Percentiles rank a stretch among this genome's conserved stretches.
phyloP scores from a whole-genome alignment of 2,329 filamentous ascomycete genomes.

The Aureobasidium subglaciale region DNA sequence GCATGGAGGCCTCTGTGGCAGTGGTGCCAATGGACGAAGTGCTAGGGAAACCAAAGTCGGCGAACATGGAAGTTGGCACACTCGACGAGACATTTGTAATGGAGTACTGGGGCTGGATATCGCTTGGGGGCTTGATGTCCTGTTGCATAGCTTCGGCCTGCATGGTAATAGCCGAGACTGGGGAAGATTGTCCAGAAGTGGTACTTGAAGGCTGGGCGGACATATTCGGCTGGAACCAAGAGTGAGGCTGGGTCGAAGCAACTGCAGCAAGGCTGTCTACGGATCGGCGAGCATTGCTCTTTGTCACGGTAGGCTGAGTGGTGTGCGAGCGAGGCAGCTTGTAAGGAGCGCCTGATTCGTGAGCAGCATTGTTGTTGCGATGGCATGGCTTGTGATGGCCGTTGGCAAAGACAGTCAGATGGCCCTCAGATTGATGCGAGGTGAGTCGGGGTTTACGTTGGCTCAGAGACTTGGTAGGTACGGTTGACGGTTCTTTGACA shows the following conservation, averaged over 20 bases:
- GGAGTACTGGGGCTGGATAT: neutral
- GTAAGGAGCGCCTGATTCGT: slow-evolving; percentile 57
- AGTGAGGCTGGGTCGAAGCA: neutral
- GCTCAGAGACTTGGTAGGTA: slow-evolving; percentile 14
- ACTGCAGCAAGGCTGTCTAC: slow-evolving; percentile 43
- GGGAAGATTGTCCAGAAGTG: slow-evolving; percentile 14
- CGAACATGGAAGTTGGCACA: slow-evolving; percentile 3
- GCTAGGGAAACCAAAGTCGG: slow-evolving; percentile 14
- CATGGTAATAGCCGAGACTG: neutral
- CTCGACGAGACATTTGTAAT: neutral
- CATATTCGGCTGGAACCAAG: neutral
- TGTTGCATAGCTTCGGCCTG: slow-evolving; percentile 4
- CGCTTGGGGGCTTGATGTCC: neutral
- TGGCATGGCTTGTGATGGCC: slow-evolving; percentile 60
- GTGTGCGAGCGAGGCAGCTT: slow-evolving; percentile 51
- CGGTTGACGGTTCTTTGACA: slow-evolving; percentile 20
- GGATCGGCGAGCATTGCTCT: slow-evolving; percentile 43
- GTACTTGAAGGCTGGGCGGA: neutral
- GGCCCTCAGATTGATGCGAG: slow-evolving; percentile 52
- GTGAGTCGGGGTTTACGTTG: slow-evolving; percentile 48
- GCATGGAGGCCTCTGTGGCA: slow-evolving; percentile 6
- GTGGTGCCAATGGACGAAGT: slow-evolving; percentile 7
- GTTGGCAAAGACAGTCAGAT: slow-evolving; percentile 54
- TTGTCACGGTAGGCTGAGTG: slow-evolving; percentile 39
- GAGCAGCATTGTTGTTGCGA: slow-evolving; percentile 57